phyloP scores from a whole-genome alignment of 139 green algal species.

The Klebsormidium nitens region DNA sequence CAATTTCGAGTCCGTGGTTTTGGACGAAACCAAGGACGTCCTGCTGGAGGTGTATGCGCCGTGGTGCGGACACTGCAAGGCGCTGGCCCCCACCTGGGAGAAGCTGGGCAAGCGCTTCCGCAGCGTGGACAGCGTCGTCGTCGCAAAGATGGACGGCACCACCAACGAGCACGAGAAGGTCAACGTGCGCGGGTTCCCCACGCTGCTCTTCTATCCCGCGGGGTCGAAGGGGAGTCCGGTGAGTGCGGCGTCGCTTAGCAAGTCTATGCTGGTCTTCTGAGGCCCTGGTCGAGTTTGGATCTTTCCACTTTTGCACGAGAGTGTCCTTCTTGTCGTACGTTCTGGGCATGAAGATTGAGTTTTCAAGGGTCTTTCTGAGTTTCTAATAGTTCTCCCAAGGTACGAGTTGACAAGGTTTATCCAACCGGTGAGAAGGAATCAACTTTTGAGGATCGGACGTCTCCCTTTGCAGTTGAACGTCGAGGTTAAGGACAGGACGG shows the following conservation, averaged over 20 bases:
- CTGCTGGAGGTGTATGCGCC: conserved; percentile 68
- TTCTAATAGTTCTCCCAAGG: conserved; percentile 7
- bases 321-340: background rate
- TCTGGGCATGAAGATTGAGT: background rate
- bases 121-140: conserved; percentile 44
- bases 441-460: background rate
- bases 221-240: conserved; percentile 22
- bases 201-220: conserved; percentile 31
- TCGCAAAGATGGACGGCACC: conserved; percentile 54
- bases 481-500: conserved; percentile 13
- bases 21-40: conserved; percentile 44
- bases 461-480: conserved; percentile 1
- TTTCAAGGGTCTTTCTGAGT: background rate
- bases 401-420: no score
- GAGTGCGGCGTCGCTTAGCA: background rate
- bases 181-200: conserved; percentile 36
- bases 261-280: background rate
- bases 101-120: conserved; percentile 77
- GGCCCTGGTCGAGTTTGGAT: background rate
- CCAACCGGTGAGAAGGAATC: background rate
- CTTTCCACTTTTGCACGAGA: background rate
- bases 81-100: conserved; percentile 71
- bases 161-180: conserved; percentile 35
- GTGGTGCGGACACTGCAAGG: conserved; percentile 87
- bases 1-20: conserved; percentile 39